These are phyloP conservation scores for Infundibulicybe gibba DNA, from an alignment of 768 basidiomycete genomes.

Conservation along the genomic window DNA sequence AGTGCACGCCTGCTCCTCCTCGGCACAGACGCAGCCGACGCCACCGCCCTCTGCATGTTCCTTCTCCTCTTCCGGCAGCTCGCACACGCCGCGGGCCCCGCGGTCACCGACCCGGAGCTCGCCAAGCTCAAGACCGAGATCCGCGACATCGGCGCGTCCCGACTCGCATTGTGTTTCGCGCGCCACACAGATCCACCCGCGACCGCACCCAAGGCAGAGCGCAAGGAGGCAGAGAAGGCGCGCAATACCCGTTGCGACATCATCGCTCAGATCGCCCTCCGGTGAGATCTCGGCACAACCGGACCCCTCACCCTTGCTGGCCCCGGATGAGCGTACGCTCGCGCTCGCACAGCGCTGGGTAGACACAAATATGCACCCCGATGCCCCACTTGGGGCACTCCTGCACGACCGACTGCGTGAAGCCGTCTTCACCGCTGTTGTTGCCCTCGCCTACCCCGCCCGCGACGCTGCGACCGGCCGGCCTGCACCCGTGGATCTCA, in stretches of 20 bases:
- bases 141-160: slow-evolving; percentile 61
- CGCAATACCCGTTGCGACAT: slow-evolving; percentile 56
- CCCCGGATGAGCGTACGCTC: slow-evolving; percentile 51
- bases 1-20: slow-evolving; percentile 62
- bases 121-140: slow-evolving; percentile 70
- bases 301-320: slow-evolving; percentile 20
- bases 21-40: slow-evolving; percentile 70
- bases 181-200: slow-evolving; percentile 13
- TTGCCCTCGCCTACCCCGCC: slow-evolving; percentile 48
- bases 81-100: slow-evolving; percentile 24
- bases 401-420: slow-evolving; percentile 62
- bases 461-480: slow-evolving; percentile 30
- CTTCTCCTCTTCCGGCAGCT: slow-evolving; percentile 79
- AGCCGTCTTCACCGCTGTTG: slow-evolving; percentile 58
- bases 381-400: slow-evolving; percentile 56
- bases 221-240: slow-evolving; percentile 49
- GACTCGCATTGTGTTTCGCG: slow-evolving; percentile 59
- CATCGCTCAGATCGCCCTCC: slow-evolving; percentile 71
- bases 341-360: slow-evolving; percentile 69
- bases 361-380: slow-evolving; percentile 57
- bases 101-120: slow-evolving; percentile 51
- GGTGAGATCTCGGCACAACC: slow-evolving; percentile 27
- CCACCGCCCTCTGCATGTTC: slow-evolving; percentile 75
- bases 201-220: slow-evolving; percentile 12
- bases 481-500: slow-evolving; percentile 21